Percentiles rank a stretch among this genome's conserved stretches.
Conservation (phyloP, 306 rosid genomes). For the Abrus precatorius region DNA sequence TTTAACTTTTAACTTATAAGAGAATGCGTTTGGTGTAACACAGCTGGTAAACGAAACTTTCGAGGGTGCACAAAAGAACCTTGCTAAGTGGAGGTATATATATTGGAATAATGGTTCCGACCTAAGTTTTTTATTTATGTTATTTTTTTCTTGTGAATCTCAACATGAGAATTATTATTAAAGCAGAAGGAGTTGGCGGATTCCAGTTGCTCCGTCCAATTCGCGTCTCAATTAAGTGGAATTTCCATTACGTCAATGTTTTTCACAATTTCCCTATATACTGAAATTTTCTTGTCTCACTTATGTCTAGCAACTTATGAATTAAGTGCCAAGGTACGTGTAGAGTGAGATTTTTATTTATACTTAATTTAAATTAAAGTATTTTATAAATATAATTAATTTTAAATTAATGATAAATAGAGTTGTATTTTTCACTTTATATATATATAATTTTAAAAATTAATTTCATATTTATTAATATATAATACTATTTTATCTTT, state of each 20-base stretch:
- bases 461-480: too few species aligned
- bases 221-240: background rate
- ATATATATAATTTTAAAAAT: too few species aligned
- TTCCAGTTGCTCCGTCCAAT: background rate
- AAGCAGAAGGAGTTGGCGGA: background rate
- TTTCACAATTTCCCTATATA: background rate
- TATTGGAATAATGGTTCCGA: background rate
- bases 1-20: too few species aligned
- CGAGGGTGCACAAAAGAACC: background rate
- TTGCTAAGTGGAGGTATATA: background rate
- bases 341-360: too few species aligned
- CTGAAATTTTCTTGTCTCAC: constrained; percentile 1
- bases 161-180: background rate
- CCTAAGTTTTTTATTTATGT: background rate
- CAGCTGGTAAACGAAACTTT: constrained; percentile 31
- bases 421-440: too few species aligned
- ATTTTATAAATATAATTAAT: too few species aligned
- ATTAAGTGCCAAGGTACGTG: too few species aligned
- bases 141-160: background rate
- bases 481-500: too few species aligned
- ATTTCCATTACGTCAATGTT: background rate
- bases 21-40: background rate
- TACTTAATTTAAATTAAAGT: too few species aligned
- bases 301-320: background rate
- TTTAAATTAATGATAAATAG: too few species aligned